A percentile compares a stretch with the other conserved stretches of the same genome.
These are phyloP conservation scores for Suhomyces panamericanus DNA, from an alignment of 1,139 yeast species.

Conservation along the genomic window DNA sequence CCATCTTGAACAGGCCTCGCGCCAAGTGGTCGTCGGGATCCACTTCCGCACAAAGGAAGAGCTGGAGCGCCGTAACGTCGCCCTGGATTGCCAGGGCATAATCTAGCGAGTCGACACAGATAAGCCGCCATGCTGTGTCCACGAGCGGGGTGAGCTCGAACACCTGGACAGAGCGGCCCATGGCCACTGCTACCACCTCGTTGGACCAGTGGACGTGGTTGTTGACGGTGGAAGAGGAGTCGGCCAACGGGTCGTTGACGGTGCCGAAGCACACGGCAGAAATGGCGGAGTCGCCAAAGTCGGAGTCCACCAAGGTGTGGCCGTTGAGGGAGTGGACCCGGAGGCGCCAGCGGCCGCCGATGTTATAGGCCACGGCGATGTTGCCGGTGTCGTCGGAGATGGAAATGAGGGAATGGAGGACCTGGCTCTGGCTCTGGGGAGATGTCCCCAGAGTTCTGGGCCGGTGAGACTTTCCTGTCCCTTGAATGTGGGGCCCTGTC, in stretches of 20 bases:
- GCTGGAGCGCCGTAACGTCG: constrained; percentile 17
- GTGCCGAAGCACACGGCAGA: constrained; percentile 36
- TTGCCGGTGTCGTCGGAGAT: constrained; percentile 59
- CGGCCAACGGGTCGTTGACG: constrained; percentile 30
- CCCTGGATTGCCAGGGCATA: constrained; percentile 12
- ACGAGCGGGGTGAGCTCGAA: constrained; percentile 27
- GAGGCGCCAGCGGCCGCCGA: constrained; percentile 23
- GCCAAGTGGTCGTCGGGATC: constrained; percentile 38
- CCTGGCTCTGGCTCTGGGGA: too few species aligned
- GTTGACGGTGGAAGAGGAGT: constrained; percentile 23
- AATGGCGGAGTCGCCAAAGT: constrained; percentile 19
- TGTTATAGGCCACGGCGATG: constrained; percentile 38
- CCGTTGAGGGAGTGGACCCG: constrained; percentile 58
- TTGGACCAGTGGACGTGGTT: constrained; percentile 42
- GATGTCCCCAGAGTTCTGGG: too few species aligned
- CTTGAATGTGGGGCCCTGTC: too few species aligned
- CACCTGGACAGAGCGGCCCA: constrained; percentile 23
- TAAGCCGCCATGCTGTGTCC: constrained; percentile 26
- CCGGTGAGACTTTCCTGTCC: too few species aligned
- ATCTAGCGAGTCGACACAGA: constrained; percentile 21
- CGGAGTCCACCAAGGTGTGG: constrained; percentile 29
- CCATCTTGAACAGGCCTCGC: constrained; percentile 33
- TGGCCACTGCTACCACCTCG: constrained; percentile 34
- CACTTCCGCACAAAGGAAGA: constrained; percentile 33
- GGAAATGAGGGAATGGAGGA: constrained; percentile 26